Conservation (phyloP, 208 protist genomes). For the Wallacemonas rigidus region DNA sequence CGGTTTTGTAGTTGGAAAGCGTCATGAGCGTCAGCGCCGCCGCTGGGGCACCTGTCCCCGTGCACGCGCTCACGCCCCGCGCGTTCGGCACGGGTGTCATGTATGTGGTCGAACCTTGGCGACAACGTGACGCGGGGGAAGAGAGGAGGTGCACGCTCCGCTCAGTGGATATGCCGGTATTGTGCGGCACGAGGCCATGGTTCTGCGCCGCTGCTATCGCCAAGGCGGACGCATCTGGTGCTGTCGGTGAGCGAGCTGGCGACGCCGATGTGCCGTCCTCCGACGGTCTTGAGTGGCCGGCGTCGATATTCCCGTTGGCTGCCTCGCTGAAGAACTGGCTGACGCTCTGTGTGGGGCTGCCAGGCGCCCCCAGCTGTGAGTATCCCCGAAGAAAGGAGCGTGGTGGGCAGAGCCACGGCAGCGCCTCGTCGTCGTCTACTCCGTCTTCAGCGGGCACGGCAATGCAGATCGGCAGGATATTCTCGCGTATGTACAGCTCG, state of each 20-base stretch:
- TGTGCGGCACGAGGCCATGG: too few relatives aligned
- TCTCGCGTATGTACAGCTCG: slow-evolving; percentile 67
- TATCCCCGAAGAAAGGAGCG: slow-evolving; percentile 8
- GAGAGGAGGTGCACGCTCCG: too few relatives aligned
- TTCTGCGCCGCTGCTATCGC: too few relatives aligned
- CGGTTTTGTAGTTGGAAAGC: slow-evolving; percentile 49
- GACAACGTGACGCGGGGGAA: neutral
- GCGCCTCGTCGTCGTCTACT: slow-evolving; percentile 52
- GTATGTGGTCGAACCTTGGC: neutral
- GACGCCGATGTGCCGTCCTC: neutral
- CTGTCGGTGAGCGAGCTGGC: neutral
- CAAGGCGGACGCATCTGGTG: neutral
- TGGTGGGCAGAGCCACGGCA: slow-evolving; percentile 26
- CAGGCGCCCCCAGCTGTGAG: neutral
- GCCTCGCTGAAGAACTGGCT: slow-evolving; percentile 1
- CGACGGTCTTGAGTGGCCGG: neutral
- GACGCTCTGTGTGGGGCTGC: slow-evolving; percentile 10
- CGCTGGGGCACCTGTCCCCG: neutral
- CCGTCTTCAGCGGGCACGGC: slow-evolving; percentile 53
- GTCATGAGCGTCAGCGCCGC: slow-evolving; percentile 42
- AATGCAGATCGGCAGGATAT: slow-evolving; percentile 72
- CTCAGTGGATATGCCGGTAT: too few relatives aligned
- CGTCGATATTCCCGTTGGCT: neutral
- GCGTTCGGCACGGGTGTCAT: neutral
- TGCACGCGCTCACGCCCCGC: too few relatives aligned